These are phyloP conservation scores for Datisca glomerata DNA, from an alignment of 306 rosid genomes.

Conservation along the genomic window DNA sequence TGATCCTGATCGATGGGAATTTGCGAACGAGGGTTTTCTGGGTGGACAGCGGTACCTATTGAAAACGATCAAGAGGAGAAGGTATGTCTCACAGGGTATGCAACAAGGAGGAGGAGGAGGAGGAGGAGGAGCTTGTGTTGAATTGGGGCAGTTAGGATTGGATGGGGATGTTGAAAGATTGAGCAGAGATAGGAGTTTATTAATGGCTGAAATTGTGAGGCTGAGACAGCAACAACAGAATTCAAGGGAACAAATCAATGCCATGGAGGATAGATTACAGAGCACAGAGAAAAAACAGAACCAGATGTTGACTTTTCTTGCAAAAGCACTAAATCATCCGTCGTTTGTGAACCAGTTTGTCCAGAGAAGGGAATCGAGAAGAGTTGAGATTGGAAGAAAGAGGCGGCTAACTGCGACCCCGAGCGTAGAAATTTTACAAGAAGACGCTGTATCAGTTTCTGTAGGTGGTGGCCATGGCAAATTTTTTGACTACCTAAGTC, in stretches of 20 bases:
- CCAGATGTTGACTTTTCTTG: slow-evolving; percentile 54
- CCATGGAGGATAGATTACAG: slow-evolving; percentile 54
- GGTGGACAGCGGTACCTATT: slow-evolving; percentile 68
- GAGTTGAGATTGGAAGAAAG: slow-evolving; percentile 35
- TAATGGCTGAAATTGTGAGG: slow-evolving; percentile 57
- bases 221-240: slow-evolving; percentile 65
- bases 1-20: slow-evolving; percentile 96
- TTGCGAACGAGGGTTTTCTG: slow-evolving; percentile 84
- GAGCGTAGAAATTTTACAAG: slow-evolving; percentile 45
- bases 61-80: slow-evolving; percentile 80
- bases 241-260: slow-evolving; percentile 31
- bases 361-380: slow-evolving; percentile 23
- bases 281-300: slow-evolving; percentile 64
- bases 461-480: slow-evolving; percentile 18
- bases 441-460: slow-evolving; percentile 14
- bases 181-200: slow-evolving; percentile 45
- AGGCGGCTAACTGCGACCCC: slow-evolving; percentile 49
- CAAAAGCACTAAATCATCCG: slow-evolving; percentile 49
- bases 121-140: slow-evolving; percentile 39
- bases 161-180: slow-evolving; percentile 58
- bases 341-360: slow-evolving; percentile 33
- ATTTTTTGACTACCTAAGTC: too few species aligned
- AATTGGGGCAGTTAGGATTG: slow-evolving; percentile 64
- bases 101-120: slow-evolving; percentile 24
- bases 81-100: slow-evolving; percentile 35